Percentiles rank a stretch among this genome's conserved stretches.
phyloP scores from a whole-genome alignment of 768 basidiomycete species.

The Tricholoma terreum region DNA sequence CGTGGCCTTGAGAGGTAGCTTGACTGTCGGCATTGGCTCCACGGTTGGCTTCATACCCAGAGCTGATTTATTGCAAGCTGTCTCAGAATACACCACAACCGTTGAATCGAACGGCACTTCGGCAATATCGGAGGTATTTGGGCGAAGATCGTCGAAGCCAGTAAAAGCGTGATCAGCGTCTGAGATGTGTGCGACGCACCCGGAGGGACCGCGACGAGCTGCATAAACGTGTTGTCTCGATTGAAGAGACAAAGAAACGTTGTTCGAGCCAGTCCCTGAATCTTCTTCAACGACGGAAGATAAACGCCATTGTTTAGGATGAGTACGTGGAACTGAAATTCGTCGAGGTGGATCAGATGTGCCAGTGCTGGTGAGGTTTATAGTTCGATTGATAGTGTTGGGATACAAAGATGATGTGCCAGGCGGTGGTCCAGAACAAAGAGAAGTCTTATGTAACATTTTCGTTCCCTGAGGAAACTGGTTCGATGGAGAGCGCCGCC shows the following conservation, averaged over 20 bases:
- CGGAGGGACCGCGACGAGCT: background rate
- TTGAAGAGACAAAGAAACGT: background rate
- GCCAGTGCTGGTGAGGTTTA: background rate
- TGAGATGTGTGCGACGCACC: background rate
- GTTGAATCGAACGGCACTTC: background rate
- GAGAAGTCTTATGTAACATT: background rate
- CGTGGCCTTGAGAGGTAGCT: background rate
- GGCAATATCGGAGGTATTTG: background rate
- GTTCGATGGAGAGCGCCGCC: background rate
- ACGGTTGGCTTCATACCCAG: background rate
- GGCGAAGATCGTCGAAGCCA: background rate
- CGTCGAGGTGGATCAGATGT: background rate
- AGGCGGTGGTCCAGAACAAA: background rate
- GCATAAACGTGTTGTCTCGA: background rate
- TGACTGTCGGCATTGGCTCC: background rate
- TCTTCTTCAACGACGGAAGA: background rate
- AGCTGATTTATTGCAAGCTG: background rate
- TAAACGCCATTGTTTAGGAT: background rate
- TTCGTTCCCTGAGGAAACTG: background rate
- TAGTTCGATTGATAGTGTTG: background rate
- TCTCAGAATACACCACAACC: background rate
- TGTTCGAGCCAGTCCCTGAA: background rate
- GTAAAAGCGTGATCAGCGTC: background rate
- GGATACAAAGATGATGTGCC: background rate
- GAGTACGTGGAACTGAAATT: background rate